phyloP scores from a whole-genome alignment of 148 eudicot species.

The Pharnaceum exiguum region DNA sequence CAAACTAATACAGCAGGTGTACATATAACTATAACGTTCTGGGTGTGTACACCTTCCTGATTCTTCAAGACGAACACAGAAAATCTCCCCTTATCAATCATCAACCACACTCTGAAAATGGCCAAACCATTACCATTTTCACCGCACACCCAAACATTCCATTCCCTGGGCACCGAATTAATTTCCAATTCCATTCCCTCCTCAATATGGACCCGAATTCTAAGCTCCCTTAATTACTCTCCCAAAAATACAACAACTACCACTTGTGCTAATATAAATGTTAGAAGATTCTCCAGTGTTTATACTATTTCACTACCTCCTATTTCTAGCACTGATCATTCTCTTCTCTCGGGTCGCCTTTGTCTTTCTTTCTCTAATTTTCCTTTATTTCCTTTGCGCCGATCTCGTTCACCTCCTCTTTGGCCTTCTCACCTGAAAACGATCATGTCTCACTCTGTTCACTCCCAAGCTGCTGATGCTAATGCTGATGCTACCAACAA shows the following conservation, averaged over 20 bases:
- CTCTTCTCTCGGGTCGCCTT: constrained; percentile 31
- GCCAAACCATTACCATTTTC: constrained; percentile 8
- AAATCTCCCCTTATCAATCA: not conserved
- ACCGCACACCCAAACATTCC: constrained; percentile 11
- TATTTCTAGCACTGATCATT: constrained; percentile 27
- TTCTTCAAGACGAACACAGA: not conserved
- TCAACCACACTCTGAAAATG: not conserved
- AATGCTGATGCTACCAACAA: not conserved
- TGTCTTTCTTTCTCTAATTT: constrained; percentile 27
- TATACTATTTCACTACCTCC: constrained; percentile 26
- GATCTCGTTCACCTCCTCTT: constrained; percentile 35
- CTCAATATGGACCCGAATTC: constrained; percentile 10
- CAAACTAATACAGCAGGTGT: too few relatives aligned
- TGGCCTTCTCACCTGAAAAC: too few relatives aligned
- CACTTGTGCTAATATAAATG: not conserved
- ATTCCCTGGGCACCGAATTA: constrained; percentile 9
- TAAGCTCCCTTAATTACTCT: not conserved
- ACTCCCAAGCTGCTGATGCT: not conserved
- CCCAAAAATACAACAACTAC: not conserved
- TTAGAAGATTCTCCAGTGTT: constrained; percentile 29
- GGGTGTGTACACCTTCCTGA: too few relatives aligned
- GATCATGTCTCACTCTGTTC: constrained; percentile 30
- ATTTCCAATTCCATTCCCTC: constrained; percentile 13
- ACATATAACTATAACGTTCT: too few relatives aligned
- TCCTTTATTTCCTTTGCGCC: constrained; percentile 40